Evolutionary conservation across 257 asterid genomes (phyloP), one percentile per base, ranked within the genome.

Genomic region (Craterostigma plantagineum): DNA sequence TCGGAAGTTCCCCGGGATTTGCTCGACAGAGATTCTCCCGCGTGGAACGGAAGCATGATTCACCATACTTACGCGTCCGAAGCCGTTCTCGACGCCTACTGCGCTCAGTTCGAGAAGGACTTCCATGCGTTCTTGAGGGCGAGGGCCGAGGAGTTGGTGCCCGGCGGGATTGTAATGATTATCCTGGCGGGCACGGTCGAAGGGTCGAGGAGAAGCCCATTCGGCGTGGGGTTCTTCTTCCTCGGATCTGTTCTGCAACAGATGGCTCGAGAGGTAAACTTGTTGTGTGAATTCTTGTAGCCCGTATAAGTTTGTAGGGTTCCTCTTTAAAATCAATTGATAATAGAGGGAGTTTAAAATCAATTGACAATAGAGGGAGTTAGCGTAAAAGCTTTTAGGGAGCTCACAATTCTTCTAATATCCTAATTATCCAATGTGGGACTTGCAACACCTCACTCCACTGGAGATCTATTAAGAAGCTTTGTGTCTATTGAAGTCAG

Each of bases 201-300:
- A 27, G 67, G 69, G 9, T 45, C 9, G 1, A 44, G 55, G 33
- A 48, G 60, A 33, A 45, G 48, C 55, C 62, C 54, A 54, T 53
- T 66, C 46, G 55, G 63, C 16, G 14, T 53, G 11, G 56, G 56
- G 1, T 10, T 60, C 15, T 18, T 46, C 9, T 55, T 57, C 18
- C 53, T 71, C 44, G 79, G 69, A 11, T 45, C 57, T 1, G 58
- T 63, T 10, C 60, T 71, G 51, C 43, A 51, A 57, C 69, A 58
- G 5, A 48, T 71, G 67, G 69, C 38, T 23, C 33, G 63, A 0
- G 43, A 54, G 72, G 75, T 63, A 45, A 18, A n/a, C n/a, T n/a
- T n/a, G n/a, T n/a, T n/a, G n/a, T n/a, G n/a, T n/a, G n/a, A n/a
- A n/a, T n/a, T n/a, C n/a, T n/a, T n/a, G n/a, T n/a, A n/a, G n/a